Base-by-base conservation (phyloP, 1,284 basidiomycete genomes). In the Fomitiporia mediterranea region DNA sequence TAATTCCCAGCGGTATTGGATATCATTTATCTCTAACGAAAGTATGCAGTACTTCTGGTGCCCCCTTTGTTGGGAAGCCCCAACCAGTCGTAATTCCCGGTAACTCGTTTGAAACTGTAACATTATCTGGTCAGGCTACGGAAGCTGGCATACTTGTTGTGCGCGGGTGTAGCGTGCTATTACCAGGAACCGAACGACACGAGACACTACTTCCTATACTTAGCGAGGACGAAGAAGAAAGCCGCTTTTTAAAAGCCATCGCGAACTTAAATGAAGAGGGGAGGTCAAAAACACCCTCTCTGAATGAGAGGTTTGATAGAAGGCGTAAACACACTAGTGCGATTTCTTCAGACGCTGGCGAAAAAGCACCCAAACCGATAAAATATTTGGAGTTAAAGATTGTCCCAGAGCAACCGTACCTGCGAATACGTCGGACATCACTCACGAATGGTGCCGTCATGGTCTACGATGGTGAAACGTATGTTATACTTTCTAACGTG, bases 381-480 rank as follows among this genome's bases (percentile, higher is more conserved):
- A 72, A 71, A 39, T 91, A 83, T 65, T 66, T 94, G 62, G 81
- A 92, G 64, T 90, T 86, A 66, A 74, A 78, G 32, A 88, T 98
- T 15, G 83, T 95, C 7, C 84, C 89, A 2, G 85, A 92, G 61
- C 91, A 94, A 65, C 96, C 96, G 3, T 69, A 93, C 30, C 72
- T 98, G 53, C 82, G 90, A 55, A 88, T 97, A 65, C 80, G 91
- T 60, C 79, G 91, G 67, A 89, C 87, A n/a, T 91, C 90, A 4
- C 74, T 97, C 15, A 92, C 86, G 0, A 91, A 96, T 65, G 92
- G 92, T 2, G 91, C 93, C 0, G 74, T 98, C 27, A 95, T 96
- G 88, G 74, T 99, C 52, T 96, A 94, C 66, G 84, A 96, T 53
- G 96, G 96, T 42, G 96, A 99, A 75, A 83, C 73, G 89, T 93